Conservation (phyloP, 148 eudicot genomes). For the Nyssa sinensis region DNA sequence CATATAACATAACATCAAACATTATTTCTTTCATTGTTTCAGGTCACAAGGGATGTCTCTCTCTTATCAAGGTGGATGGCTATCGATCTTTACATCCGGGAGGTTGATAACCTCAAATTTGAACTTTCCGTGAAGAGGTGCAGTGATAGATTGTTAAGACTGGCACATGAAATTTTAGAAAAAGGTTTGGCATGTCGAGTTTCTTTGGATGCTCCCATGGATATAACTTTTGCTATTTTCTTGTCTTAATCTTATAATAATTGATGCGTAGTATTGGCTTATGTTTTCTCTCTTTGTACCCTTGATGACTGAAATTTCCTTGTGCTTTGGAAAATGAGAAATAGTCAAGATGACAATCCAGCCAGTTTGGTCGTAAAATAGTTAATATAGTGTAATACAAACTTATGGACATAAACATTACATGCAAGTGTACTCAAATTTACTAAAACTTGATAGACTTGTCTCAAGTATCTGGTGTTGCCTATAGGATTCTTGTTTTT, state of each 20-base stretch:
- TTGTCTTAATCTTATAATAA: too few relatives aligned
- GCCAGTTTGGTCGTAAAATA: too few relatives aligned
- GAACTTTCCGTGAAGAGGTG: slow-evolving; percentile 87
- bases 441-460: too few relatives aligned
- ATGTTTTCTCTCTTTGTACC: not conserved
- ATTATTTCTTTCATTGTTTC: slow-evolving; percentile 18
- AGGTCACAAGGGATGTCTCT: slow-evolving; percentile 89
- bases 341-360: too few relatives aligned
- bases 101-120: slow-evolving; percentile 85
- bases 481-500: too few relatives aligned
- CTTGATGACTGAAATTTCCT: not conserved
- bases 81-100: slow-evolving; percentile 82
- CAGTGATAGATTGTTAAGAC: slow-evolving; percentile 43
- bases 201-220: not conserved
- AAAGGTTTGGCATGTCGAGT: slow-evolving; percentile 42
- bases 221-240: not conserved
- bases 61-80: slow-evolving; percentile 97
- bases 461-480: too few relatives aligned
- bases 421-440: too few relatives aligned
- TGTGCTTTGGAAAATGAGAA: too few relatives aligned
- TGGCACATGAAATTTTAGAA: slow-evolving; percentile 62
- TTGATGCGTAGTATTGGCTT: too few relatives aligned
- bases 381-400: too few relatives aligned
- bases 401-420: too few relatives aligned
- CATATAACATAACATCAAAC: not conserved